Evolutionary conservation across 2,329 filamentous ascomycete species (phyloP).

Genomic region (Ophioceras dolichostomum): DNA sequence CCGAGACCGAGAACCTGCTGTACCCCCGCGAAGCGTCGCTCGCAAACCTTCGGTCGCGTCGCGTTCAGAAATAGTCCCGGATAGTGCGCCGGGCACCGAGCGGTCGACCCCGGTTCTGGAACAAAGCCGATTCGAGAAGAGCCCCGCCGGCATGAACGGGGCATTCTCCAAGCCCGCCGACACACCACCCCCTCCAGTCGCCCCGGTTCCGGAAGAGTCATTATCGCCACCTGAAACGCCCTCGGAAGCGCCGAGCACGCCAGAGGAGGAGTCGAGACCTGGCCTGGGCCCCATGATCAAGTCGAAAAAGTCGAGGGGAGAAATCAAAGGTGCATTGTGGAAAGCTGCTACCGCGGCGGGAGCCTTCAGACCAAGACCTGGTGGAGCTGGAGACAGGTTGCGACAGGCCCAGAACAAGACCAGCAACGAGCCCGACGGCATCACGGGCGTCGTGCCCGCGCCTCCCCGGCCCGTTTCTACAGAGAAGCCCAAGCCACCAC

Average conservation of each 20-base stretch:
- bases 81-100: slow-evolving; percentile 20
- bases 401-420: slow-evolving; percentile 45
- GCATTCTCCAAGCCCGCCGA: slow-evolving; percentile 3
- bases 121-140: slow-evolving; percentile 6
- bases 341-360: slow-evolving; percentile 64
- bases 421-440: slow-evolving; percentile 68
- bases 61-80: slow-evolving; percentile 12
- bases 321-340: slow-evolving; percentile 64
- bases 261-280: slow-evolving; percentile 41
- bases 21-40: slow-evolving; percentile 33
- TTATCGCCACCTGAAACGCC: slow-evolving; percentile 15
- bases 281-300: slow-evolving; percentile 88
- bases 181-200: slow-evolving; percentile 8
- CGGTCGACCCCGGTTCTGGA: slow-evolving; percentile 11
- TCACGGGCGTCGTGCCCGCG: slow-evolving; percentile 76
- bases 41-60: slow-evolving; percentile 17
- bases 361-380: slow-evolving; percentile 75
- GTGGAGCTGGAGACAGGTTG: slow-evolving; percentile 73
- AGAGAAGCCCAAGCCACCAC: slow-evolving; percentile 21
- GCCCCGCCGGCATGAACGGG: slow-evolving; percentile 4
- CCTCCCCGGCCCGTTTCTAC: slow-evolving; percentile 40
- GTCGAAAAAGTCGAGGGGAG: slow-evolving; percentile 58
- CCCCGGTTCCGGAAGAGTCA: slow-evolving; percentile 14
- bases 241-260: slow-evolving; percentile 15
- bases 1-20: slow-evolving; percentile 30